phyloP scores from a whole-genome alignment of 73 alveolate genomes.

The Paramecium caudatum region DNA sequence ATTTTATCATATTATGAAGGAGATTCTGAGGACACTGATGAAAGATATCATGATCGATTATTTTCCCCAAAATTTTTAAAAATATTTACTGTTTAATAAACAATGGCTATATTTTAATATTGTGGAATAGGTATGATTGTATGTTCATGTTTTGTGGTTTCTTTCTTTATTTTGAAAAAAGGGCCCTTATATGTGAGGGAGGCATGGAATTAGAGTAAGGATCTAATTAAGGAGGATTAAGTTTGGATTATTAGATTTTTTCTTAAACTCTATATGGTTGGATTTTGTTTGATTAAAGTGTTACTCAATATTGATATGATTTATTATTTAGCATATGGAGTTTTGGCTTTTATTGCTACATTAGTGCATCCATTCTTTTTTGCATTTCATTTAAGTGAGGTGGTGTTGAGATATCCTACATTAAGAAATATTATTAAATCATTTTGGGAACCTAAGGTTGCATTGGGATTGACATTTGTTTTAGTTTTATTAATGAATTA shows the following conservation, averaged over 20 bases:
- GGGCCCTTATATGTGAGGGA: conserved; percentile 79
- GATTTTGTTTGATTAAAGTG: conserved; percentile 66
- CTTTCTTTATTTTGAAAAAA: conserved; percentile 74
- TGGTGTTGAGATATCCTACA: conserved; percentile 85
- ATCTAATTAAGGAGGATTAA: conserved; percentile 27
- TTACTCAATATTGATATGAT: conserved; percentile 77
- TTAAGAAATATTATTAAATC: conserved; percentile 86
- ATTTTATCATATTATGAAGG: conserved; percentile 74
- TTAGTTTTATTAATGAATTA: conserved; percentile 81
- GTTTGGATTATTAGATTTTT: conserved; percentile 46
- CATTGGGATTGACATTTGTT: conserved; percentile 81
- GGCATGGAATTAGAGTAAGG: conserved; percentile 77
- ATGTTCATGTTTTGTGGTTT: conserved; percentile 77
- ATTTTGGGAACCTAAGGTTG: conserved; percentile 85
- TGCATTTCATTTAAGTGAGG: conserved; percentile 84
- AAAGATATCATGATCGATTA: conserved; percentile 7
- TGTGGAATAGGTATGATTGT: conserved; percentile 79
- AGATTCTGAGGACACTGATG: conserved; percentile 30
- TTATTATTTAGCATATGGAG: conserved; percentile 83
- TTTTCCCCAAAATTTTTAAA: conserved; percentile 52
- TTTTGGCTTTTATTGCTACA: conserved; percentile 81
- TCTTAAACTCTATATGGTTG: conserved; percentile 41
- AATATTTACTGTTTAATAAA: conserved; percentile 34
- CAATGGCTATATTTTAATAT: conserved; percentile 47
- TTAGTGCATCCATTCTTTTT: conserved; percentile 86